phyloP scores from a whole-genome alignment of 129 eudicot genomes.

The Dittrichia graveolens region DNA sequence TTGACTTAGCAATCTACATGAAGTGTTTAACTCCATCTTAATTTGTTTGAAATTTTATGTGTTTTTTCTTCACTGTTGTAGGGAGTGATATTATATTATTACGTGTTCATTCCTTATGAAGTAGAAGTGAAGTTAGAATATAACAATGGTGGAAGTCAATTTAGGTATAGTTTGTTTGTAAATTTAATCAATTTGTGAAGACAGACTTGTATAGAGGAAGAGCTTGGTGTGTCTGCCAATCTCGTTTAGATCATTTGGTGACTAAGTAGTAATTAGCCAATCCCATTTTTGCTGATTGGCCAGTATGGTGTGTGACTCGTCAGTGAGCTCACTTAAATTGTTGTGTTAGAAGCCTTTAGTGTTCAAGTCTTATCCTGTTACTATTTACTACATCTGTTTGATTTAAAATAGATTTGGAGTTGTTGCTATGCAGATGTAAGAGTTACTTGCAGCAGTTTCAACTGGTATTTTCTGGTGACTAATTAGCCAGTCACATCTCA shows the following conservation, averaged over 20 bases:
- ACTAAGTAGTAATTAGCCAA: slow-evolving; percentile 36
- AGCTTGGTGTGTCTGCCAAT: no score
- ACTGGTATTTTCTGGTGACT: slow-evolving; percentile 4
- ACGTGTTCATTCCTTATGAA: no score
- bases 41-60: neutral
- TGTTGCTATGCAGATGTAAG: no score
- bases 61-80: neutral
- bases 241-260: slow-evolving; percentile 2
- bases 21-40: no score
- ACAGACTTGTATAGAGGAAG: no score
- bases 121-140: no score
- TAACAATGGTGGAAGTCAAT: no score
- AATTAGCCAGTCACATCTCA: slow-evolving; percentile 32
- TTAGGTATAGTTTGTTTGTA: no score
- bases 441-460: neutral
- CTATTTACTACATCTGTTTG: slow-evolving; percentile 20
- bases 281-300: slow-evolving; percentile 27
- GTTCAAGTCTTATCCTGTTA: neutral
- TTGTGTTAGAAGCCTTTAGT: slow-evolving; percentile 21
- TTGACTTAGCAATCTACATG: no score
- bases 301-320: slow-evolving; percentile 29
- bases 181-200: no score
- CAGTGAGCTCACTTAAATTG: slow-evolving; percentile 30
- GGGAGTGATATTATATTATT: no score
- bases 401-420: neutral